These are phyloP conservation scores for Magnaporthiopsis poae DNA, from an alignment of 2,329 filamentous ascomycete genomes.

Conservation along the genomic window DNA sequence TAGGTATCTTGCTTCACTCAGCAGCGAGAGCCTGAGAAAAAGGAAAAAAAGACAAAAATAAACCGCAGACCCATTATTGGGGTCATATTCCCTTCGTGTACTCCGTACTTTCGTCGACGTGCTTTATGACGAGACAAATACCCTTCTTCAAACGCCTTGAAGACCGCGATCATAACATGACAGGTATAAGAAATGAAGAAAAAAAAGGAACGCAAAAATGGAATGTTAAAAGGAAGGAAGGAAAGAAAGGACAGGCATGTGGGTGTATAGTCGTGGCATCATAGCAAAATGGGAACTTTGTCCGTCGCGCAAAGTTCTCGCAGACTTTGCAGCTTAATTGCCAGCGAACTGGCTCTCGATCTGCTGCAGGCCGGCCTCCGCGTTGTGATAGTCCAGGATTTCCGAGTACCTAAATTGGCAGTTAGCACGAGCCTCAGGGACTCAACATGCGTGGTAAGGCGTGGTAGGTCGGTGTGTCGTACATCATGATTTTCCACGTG, in stretches of 20 bases:
- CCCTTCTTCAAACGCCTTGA: background rate
- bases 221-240: background rate
- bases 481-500: conserved; percentile 99
- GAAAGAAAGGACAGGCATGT: background rate
- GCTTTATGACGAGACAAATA: background rate
- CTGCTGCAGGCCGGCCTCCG: conserved; percentile 46
- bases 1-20: background rate
- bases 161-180: background rate
- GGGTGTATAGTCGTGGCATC: conserved; percentile 7
- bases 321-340: conserved; percentile 21
- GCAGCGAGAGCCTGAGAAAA: background rate
- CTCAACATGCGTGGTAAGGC: conserved; percentile 9
- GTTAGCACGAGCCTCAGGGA: background rate
- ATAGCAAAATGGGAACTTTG: conserved; percentile 1
- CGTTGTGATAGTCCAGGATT: conserved; percentile 96
- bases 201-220: background rate
- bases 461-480: conserved; percentile 26
- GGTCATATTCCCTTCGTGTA: background rate
- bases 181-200: background rate
- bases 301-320: background rate
- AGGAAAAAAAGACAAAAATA: background rate
- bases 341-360: conserved; percentile 32
- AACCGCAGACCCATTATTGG: background rate
- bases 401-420: conserved; percentile 71
- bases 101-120: background rate